A percentile compares a stretch with the other conserved stretches of the same genome.
Conservation (phyloP, 768 basidiomycete species). For the Trametes elegans region DNA sequence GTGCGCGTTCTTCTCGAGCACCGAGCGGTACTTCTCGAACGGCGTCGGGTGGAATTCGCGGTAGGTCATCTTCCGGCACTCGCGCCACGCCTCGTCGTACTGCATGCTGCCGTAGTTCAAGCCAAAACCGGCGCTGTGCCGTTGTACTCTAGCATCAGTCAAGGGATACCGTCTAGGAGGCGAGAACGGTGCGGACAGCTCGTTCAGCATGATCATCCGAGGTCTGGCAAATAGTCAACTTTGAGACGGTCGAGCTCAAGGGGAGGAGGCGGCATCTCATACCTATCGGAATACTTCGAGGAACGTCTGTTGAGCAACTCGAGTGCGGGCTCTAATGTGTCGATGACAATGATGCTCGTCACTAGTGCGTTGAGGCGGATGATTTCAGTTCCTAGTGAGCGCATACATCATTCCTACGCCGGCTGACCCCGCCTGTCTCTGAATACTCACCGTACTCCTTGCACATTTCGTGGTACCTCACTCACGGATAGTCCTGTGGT, state of each 20-base stretch:
- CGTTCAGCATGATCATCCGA: conserved; percentile 15
- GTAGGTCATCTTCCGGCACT: conserved; percentile 11
- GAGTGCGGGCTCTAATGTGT: conserved; percentile 15
- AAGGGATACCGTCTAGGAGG: too few species aligned
- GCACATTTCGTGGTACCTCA: conserved; percentile 18
- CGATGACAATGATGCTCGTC: conserved; percentile 23
- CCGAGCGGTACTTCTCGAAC: conserved; percentile 10
- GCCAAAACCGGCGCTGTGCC: conserved; percentile 6
- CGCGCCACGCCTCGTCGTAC: conserved; percentile 10
- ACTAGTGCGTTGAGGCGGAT: conserved; percentile 22
- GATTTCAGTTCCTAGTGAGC: conserved; percentile 17
- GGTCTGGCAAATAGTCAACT: neutral
- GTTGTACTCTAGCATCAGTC: too few species aligned
- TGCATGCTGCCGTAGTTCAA: conserved; percentile 14
- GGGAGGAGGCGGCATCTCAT: too few species aligned
- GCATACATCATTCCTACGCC: neutral
- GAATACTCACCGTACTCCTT: conserved; percentile 18
- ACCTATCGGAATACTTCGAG: conserved; percentile 26
- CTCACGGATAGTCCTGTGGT: conserved; percentile 10
- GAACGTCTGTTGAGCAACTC: conserved; percentile 31
- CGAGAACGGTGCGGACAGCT: neutral
- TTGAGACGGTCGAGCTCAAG: neutral
- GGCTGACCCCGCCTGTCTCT: neutral
- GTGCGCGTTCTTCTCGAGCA: neutral
- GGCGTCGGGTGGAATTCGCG: conserved; percentile 3